Evolutionary conservation across 192 early-diverging fungal species (phyloP), one percentile per base, ranked within the genome.

Genomic region (Oehlia diaphana): DNA sequence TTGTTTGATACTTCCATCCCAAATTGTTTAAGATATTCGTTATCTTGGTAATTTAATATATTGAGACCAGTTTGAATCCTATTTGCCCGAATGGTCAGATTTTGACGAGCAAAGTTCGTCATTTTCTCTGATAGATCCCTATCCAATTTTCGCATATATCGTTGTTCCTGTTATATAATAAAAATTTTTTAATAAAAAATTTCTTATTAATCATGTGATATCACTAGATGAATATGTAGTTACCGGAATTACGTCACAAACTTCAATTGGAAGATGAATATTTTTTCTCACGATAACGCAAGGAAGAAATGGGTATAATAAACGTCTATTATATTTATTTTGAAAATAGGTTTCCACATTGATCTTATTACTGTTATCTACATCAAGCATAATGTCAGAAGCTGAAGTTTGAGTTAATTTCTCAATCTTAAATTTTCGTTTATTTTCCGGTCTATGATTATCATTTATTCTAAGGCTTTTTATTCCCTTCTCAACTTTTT

Each of bases 101-200:
- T 31, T 31, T 31, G 31, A 31, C 31, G 31, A 31, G 31, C 2
- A 31, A 31, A 31, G 31, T 31, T 2, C 91, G 97, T 97, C 96
- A 98, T 97, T 77, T 98, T 95, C 0, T 94, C 92, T 0, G 96
- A 97, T 87, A 96, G 92, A 39, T 83, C 83, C 67, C 96, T 93
- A 78, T 95, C 91, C 47, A 97, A 82, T 80, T 95, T 95, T 75
- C 93, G 88, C 79, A 91, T 82, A 90, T 61, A 31, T 31, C 95
- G 89, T 84, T 96, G 96, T 94, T 95, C 69, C 31, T 91, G 8
- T 50, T 50, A 50, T 14, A 70, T 87, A 31, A 31, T 31, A 31
- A 31, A 31, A 31, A 31, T 31, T 31, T 31, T 31, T 31, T 31
- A 31, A 31, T 31, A 31, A 31, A 31, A 31, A 31, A 31, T 31